These are phyloP conservation scores for Pseudonitzschia delicatissima DNA, from an alignment of 108 stramenopile species.

Conservation along the genomic window DNA sequence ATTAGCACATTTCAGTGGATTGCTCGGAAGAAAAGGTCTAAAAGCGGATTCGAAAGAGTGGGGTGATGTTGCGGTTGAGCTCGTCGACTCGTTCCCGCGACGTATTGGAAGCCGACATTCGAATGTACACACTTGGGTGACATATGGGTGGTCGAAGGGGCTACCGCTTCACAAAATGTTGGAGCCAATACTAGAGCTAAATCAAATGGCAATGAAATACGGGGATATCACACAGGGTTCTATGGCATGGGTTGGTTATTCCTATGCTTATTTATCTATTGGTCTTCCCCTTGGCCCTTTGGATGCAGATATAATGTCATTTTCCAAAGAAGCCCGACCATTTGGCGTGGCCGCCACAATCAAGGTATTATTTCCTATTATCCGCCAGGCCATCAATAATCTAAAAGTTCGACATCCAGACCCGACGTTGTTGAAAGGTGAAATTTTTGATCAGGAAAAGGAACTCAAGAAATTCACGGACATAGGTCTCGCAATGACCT, in stretches of 20 bases:
- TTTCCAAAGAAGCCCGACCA: slow-evolving; percentile 15
- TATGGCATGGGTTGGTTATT: slow-evolving; percentile 20
- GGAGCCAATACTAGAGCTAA: slow-evolving; percentile 28
- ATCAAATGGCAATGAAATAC: slow-evolving; percentile 13
- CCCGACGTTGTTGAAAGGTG: slow-evolving; percentile 24
- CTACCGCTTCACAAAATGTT: slow-evolving; percentile 30
- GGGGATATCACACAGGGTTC: slow-evolving; percentile 22
- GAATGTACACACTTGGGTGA: not conserved
- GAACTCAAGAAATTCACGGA: slow-evolving; percentile 14
- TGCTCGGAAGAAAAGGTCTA: slow-evolving; percentile 6
- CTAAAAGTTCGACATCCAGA: slow-evolving; percentile 11
- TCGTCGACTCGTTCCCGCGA: slow-evolving; percentile 13
- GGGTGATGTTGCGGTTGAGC: slow-evolving; percentile 10
- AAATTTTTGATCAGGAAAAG: slow-evolving; percentile 21
- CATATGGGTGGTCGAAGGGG: not conserved
- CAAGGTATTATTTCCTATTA: slow-evolving; percentile 11
- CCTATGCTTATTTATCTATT: slow-evolving; percentile 15
- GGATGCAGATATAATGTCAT: slow-evolving; percentile 22
- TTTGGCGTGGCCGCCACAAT: slow-evolving; percentile 20
- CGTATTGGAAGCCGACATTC: slow-evolving; percentile 14
- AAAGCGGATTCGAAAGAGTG: slow-evolving; percentile 14
- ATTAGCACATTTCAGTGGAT: not conserved
- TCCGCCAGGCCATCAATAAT: slow-evolving; percentile 28
- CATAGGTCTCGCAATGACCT: slow-evolving; percentile 26
- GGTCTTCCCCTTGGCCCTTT: slow-evolving; percentile 36